These are phyloP conservation scores for Linnemannia schmuckeri DNA, from an alignment of 192 early-diverging fungal genomes.

Conservation along the genomic window DNA sequence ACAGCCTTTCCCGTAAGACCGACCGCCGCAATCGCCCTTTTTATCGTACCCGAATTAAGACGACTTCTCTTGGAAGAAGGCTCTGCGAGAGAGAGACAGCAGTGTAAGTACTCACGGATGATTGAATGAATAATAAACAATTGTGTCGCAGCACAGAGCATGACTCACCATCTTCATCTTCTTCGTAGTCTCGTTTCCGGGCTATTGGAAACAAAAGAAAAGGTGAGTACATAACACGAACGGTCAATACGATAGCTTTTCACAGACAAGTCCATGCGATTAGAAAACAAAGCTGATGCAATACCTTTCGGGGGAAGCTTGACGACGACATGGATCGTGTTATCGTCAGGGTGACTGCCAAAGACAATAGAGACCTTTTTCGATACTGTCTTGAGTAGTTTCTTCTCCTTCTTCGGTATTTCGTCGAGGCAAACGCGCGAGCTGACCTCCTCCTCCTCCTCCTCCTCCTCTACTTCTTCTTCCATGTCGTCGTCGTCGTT, in stretches of 20 bases:
- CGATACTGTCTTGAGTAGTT: not conserved
- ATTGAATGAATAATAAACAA: not conserved
- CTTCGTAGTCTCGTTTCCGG: conserved; percentile 7
- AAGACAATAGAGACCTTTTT: not conserved
- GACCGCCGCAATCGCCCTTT: not conserved
- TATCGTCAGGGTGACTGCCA: not conserved
- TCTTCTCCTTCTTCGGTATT: conserved; percentile 3
- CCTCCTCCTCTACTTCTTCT: too few relatives aligned
- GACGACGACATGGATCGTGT: conserved; percentile 4
- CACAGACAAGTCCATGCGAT: not conserved
- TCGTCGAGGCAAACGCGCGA: not conserved
- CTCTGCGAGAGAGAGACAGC: conserved; percentile 3
- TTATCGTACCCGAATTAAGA: not conserved
- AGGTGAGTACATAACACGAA: conserved; percentile 1
- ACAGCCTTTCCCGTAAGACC: conserved; percentile 20
- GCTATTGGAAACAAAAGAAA: conserved; percentile 12
- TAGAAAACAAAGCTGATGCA: conserved; percentile 3
- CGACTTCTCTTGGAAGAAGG: conserved; percentile 8
- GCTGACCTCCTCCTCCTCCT: not conserved
- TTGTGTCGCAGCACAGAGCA: not conserved
- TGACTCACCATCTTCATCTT: conserved; percentile 1
- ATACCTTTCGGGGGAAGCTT: conserved; percentile 2
- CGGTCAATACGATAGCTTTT: conserved; percentile 3
- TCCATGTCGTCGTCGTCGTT: not conserved
- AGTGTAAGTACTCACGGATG: not conserved